These are phyloP conservation scores for Arthrocladium fulminans DNA, from an alignment of 2,329 filamentous ascomycete species.

Conservation along the genomic window DNA sequence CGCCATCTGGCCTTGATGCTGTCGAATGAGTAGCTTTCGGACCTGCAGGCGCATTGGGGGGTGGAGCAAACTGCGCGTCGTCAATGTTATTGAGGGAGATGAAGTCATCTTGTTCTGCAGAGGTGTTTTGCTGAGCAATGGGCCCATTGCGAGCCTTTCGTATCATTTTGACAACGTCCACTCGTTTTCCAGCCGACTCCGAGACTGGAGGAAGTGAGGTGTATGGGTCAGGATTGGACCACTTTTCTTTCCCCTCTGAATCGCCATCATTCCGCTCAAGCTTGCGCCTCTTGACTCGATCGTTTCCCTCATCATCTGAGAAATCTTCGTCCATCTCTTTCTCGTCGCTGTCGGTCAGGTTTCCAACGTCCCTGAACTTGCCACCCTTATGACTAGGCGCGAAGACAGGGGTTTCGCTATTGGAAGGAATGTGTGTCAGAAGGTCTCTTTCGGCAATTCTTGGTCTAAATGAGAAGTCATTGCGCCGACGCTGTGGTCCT, in stretches of 20 bases:
- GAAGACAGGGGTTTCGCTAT: neutral
- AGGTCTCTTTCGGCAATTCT: constrained; percentile 11
- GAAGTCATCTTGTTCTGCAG: constrained; percentile 59
- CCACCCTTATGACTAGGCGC: neutral
- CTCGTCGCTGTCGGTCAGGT: constrained; percentile 39
- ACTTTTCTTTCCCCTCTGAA: constrained; percentile 52
- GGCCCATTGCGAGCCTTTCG: constrained; percentile 71
- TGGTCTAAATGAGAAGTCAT: constrained; percentile 8
- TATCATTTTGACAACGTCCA: constrained; percentile 82
- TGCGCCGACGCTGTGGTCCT: neutral
- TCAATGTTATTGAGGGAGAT: constrained; percentile 65
- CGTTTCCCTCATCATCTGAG: constrained; percentile 29
- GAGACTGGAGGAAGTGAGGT: constrained; percentile 75
- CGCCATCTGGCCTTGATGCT: neutral
- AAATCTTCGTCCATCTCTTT: constrained; percentile 33
- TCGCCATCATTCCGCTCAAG: constrained; percentile 23
- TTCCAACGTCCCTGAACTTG: constrained; percentile 26
- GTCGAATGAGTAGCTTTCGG: too few species aligned
- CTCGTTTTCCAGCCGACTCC: constrained; percentile 63
- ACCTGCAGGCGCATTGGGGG: constrained; percentile 31
- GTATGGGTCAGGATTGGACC: constrained; percentile 95
- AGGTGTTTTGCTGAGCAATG: constrained; percentile 32
- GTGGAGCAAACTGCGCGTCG: constrained; percentile 23
- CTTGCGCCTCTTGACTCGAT: constrained; percentile 31
- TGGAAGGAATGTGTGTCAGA: neutral